Conservation (phyloP, 2,329 filamentous ascomycete genomes). For the Podosphaera xanthii region DNA sequence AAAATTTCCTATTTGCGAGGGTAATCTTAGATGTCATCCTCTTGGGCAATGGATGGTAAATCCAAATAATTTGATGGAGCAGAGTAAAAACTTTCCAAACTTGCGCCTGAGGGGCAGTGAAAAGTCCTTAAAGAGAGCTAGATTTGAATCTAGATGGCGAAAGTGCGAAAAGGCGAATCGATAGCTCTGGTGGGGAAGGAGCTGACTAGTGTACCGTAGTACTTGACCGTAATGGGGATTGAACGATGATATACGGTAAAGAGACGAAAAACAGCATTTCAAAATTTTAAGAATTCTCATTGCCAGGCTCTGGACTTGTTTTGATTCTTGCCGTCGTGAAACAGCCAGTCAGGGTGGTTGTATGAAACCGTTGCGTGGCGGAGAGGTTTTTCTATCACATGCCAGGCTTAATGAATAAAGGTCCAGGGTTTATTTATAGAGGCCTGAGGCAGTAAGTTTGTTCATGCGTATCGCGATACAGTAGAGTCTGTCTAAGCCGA, state of each 20-base stretch:
- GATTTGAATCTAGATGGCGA: neutral
- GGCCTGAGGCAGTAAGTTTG: too few species aligned
- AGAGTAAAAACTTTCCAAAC: neutral
- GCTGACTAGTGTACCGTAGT: neutral
- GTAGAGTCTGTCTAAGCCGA: too few species aligned
- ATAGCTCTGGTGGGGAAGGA: constrained; percentile 1
- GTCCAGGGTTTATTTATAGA: too few species aligned
- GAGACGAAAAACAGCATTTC: neutral
- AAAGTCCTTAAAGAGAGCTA: neutral
- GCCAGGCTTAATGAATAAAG: too few species aligned
- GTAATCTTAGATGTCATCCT: neutral
- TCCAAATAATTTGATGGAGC: neutral
- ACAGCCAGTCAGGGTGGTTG: neutral
- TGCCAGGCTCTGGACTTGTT: neutral
- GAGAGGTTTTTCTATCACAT: neutral
- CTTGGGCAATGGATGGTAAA: neutral
- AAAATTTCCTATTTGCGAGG: neutral
- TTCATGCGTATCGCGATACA: too few species aligned
- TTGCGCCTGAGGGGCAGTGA: neutral
- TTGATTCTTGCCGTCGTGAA: neutral
- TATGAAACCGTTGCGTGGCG: neutral
- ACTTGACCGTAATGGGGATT: neutral
- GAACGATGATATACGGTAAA: neutral
- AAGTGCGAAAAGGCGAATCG: neutral
- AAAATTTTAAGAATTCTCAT: neutral